Percentiles rank a stretch among this genome's conserved stretches.
Evolutionary conservation across 768 basidiomycete genomes (phyloP).

Genomic region (Phylloporus arenicola): DNA sequence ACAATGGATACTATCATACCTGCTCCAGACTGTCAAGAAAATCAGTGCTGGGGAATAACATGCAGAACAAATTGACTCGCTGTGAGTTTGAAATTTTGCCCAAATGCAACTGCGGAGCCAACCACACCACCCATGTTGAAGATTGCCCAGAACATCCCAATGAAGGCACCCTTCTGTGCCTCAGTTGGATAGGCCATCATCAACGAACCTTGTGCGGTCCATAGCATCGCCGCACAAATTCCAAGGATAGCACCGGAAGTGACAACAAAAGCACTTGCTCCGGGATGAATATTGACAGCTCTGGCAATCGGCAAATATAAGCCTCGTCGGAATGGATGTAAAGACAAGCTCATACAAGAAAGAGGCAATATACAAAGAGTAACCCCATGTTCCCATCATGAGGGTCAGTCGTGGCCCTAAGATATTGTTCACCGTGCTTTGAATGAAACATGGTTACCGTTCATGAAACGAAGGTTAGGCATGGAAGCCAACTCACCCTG

Average conservation of each 20-base stretch:
- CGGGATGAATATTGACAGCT: constrained; percentile 36
- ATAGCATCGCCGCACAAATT: constrained; percentile 45
- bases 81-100: constrained; percentile 58
- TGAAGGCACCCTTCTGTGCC: constrained; percentile 49
- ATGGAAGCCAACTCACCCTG: constrained; percentile 45
- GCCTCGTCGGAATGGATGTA: background rate
- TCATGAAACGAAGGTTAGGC: background rate
- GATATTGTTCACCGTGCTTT: constrained; percentile 69
- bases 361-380: constrained; percentile 45
- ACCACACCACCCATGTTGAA: constrained; percentile 80
- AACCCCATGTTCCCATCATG: constrained; percentile 47
- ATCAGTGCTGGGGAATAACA: background rate
- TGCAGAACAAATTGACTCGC: constrained; percentile 30
- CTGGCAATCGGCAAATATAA: constrained; percentile 31
- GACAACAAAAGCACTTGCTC: constrained; percentile 42
- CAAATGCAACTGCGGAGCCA: constrained; percentile 71
- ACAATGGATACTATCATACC: constrained; percentile 11
- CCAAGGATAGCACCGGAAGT: constrained; percentile 48
- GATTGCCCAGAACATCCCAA: constrained; percentile 57
- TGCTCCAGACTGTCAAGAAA: constrained; percentile 22
- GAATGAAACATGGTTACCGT: background rate
- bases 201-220: constrained; percentile 48
- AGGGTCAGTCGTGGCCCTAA: constrained; percentile 49
- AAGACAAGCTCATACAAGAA: constrained; percentile 33
- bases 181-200: constrained; percentile 57